Conservation (phyloP, 176 grass and related monocot species). For the Miscanthus lutarioriparius region DNA sequence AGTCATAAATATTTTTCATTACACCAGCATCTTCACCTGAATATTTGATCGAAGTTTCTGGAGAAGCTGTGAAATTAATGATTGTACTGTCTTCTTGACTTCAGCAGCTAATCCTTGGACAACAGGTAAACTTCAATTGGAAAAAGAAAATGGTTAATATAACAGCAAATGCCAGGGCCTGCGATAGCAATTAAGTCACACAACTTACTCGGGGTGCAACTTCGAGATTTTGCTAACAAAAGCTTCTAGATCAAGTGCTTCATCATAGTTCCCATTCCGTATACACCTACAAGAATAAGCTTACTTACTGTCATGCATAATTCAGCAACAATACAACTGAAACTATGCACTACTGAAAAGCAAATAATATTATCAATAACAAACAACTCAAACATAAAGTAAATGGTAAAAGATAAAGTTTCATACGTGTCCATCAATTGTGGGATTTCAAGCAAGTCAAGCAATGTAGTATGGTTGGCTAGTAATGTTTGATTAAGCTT, state of each 20-base stretch:
- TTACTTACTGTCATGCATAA: background rate
- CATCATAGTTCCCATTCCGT: slow-evolving; percentile 98
- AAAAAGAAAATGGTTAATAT: slow-evolving; percentile 47
- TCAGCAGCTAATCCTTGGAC: slow-evolving; percentile 88
- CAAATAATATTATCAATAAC: background rate
- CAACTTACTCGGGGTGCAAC: slow-evolving; percentile 86
- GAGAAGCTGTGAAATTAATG: slow-evolving; percentile 93
- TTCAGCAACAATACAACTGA: slow-evolving; percentile 21
- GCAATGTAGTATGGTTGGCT: slow-evolving; percentile 88
- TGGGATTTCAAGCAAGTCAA: slow-evolving; percentile 97
- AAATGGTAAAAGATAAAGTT: slow-evolving; percentile 29
- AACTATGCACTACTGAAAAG: slow-evolving; percentile 28
- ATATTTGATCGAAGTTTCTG: slow-evolving; percentile 98
- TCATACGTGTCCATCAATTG: slow-evolving; percentile 98
- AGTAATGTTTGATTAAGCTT: slow-evolving; percentile 97
- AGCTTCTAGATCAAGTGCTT: slow-evolving; percentile 98
- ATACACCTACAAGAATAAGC: slow-evolving; percentile 67
- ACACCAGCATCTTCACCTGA: slow-evolving; percentile 51
- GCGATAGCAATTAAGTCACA: slow-evolving; percentile 27
- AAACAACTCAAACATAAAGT: slow-evolving; percentile 15
- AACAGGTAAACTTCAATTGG: slow-evolving; percentile 80
- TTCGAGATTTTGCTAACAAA: slow-evolving; percentile 88
- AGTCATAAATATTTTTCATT: slow-evolving; percentile 1
- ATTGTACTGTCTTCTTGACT: slow-evolving; percentile 93
- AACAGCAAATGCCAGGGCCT: background rate